These are phyloP conservation scores for Melanopsichium pennsylvanicum DNA, from an alignment of 1,284 basidiomycete genomes.

Conservation along the genomic window DNA sequence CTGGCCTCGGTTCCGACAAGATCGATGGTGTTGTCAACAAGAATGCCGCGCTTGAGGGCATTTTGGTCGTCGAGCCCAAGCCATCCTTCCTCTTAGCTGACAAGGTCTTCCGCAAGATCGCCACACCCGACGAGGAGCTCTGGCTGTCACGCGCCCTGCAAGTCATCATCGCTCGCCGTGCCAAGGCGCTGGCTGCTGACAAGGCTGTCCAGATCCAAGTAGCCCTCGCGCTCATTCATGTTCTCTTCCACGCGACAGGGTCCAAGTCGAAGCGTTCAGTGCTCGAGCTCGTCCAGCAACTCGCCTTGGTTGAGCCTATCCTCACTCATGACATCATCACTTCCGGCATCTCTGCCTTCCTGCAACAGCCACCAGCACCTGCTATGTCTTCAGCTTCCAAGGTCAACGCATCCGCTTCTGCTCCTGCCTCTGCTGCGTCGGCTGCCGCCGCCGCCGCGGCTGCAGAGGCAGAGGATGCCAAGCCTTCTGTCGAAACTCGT, in stretches of 20 bases:
- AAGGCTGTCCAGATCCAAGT: slow-evolving; percentile 29
- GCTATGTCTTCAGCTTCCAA: slow-evolving; percentile 4
- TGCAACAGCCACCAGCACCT: slow-evolving; percentile 18
- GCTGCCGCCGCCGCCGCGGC: slow-evolving; percentile 11
- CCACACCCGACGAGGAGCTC: slow-evolving; percentile 46
- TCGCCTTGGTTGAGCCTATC: slow-evolving; percentile 22
- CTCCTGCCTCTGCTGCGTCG: slow-evolving; percentile 6
- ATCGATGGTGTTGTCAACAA: slow-evolving; percentile 28
- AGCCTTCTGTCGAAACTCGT: slow-evolving; percentile 34
- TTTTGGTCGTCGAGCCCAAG: slow-evolving; percentile 50
- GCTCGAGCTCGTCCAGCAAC: slow-evolving; percentile 18
- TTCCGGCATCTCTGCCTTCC: slow-evolving; percentile 33
- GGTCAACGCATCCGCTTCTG: slow-evolving; percentile 14
- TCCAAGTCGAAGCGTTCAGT: slow-evolving; percentile 25
- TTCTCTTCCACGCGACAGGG: slow-evolving; percentile 40
- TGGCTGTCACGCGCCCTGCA: slow-evolving; percentile 52
- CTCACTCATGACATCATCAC: slow-evolving; percentile 41
- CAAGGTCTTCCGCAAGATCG: slow-evolving; percentile 58
- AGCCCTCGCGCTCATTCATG: slow-evolving; percentile 44
- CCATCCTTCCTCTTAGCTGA: slow-evolving; percentile 63
- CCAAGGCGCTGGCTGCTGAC: slow-evolving; percentile 23
- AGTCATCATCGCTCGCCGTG: slow-evolving; percentile 17
- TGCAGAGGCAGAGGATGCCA: slow-evolving; percentile 40
- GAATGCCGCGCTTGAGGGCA: slow-evolving; percentile 37
- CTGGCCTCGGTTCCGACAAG: slow-evolving; percentile 37